Percentiles rank a stretch among this genome's conserved stretches.
These are phyloP conservation scores for Discostella pseudostelligera DNA, from an alignment of 108 stramenopile species.

Conservation along the genomic window DNA sequence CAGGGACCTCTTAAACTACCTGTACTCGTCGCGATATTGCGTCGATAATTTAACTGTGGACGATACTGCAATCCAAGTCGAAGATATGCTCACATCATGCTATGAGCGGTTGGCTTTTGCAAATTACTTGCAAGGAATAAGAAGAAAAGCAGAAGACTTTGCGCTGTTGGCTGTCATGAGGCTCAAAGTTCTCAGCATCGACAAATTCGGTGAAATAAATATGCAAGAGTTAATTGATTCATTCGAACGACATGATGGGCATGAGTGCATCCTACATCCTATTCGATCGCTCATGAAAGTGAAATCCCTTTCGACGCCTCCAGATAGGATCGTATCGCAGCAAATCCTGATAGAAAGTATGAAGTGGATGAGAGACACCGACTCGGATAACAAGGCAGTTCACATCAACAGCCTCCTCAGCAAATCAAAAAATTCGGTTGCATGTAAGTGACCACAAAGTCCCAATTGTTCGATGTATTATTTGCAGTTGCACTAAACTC, in stretches of 20 bases:
- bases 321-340: constrained; percentile 24
- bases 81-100: constrained; percentile 26
- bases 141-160: constrained; percentile 46
- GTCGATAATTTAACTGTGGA: constrained; percentile 10
- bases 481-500: not conserved
- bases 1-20: constrained; percentile 10
- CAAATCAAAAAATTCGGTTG: constrained; percentile 21
- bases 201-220: constrained; percentile 13
- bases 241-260: constrained; percentile 16
- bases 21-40: constrained; percentile 4
- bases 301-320: constrained; percentile 34
- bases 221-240: constrained; percentile 27
- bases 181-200: constrained; percentile 14
- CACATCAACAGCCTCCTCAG: constrained; percentile 9
- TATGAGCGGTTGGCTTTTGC: constrained; percentile 31
- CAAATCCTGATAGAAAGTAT: constrained; percentile 16
- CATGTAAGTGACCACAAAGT: constrained; percentile 24
- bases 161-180: constrained; percentile 35
- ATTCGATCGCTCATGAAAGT: constrained; percentile 35
- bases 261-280: constrained; percentile 15
- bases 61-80: constrained; percentile 18
- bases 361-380: not conserved
- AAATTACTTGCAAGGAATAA: constrained; percentile 21
- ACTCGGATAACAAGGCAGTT: not conserved
- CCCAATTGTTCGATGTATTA: not conserved